A percentile compares a stretch with the other conserved stretches of the same genome.
phyloP scores from a whole-genome alignment of 192 early-diverging fungal genomes.

The Coemansia sp. region DNA sequence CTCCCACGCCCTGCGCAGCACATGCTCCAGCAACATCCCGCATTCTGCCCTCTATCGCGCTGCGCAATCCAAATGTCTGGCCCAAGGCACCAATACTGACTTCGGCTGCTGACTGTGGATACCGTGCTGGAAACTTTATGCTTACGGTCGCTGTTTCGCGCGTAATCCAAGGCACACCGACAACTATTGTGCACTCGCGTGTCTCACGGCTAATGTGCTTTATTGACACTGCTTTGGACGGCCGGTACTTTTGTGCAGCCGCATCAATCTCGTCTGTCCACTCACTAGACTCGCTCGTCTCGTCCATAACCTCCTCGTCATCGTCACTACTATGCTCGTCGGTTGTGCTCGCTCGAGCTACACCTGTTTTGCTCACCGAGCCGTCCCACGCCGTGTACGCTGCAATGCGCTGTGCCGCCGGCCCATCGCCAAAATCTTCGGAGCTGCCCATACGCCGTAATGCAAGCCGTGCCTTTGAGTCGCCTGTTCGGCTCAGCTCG shows the following conservation, averaged over 20 bases:
- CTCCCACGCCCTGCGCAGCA: slow-evolving; percentile 19
- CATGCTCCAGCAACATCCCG: slow-evolving; percentile 16
- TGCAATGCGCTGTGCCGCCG: not conserved
- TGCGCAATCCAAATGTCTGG: slow-evolving; percentile 9
- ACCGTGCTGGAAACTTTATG: slow-evolving; percentile 24
- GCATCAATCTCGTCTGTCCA: slow-evolving; percentile 14
- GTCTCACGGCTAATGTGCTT: slow-evolving; percentile 3
- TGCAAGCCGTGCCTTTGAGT: not conserved
- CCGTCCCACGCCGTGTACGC: not conserved
- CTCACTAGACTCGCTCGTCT: not conserved
- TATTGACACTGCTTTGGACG: slow-evolving; percentile 11
- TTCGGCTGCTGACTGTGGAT: slow-evolving; percentile 18
- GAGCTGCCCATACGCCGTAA: not conserved
- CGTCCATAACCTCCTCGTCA: slow-evolving; percentile 26
- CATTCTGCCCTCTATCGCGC: not conserved
- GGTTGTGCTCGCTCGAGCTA: slow-evolving; percentile 15
- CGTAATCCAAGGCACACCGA: slow-evolving; percentile 38
- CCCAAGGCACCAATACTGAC: slow-evolving; percentile 13
- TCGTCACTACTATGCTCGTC: slow-evolving; percentile 51
- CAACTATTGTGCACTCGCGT: slow-evolving; percentile 18
- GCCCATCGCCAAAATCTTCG: not conserved
- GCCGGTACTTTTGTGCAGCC: slow-evolving; percentile 23
- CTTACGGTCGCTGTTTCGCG: slow-evolving; percentile 23
- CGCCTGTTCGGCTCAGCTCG: not conserved
- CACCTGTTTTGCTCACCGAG: not conserved